Evolutionary conservation across 1,284 basidiomycete genomes (phyloP).

Genomic region (Ustilago vetiveriae): DNA sequence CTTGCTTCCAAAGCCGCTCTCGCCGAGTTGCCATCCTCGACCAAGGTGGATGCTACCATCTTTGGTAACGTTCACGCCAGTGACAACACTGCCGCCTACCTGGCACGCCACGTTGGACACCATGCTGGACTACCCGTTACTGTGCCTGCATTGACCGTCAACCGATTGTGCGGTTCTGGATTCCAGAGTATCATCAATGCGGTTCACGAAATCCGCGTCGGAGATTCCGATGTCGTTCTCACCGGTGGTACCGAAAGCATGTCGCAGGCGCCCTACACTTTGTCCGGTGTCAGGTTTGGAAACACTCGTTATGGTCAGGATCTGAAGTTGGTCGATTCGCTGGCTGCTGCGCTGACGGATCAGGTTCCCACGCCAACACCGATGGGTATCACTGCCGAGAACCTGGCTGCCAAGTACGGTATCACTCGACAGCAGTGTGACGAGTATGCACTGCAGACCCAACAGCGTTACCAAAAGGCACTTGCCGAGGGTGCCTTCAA

Average conservation of each 20-base stretch:
- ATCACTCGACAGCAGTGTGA: constrained; percentile 89
- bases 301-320: constrained; percentile 70
- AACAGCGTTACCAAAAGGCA: constrained; percentile 68
- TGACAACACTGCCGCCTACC: constrained; percentile 80
- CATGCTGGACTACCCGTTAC: constrained; percentile 75
- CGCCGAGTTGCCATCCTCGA: constrained; percentile 68
- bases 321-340: constrained; percentile 72
- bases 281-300: constrained; percentile 68
- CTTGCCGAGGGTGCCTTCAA: constrained; percentile 69
- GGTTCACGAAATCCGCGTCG: constrained; percentile 85
- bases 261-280: constrained; percentile 81
- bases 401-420: constrained; percentile 81
- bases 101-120: constrained; percentile 93
- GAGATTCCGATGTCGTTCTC: constrained; percentile 84
- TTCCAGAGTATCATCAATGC: constrained; percentile 94
- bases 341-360: constrained; percentile 71
- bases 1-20: constrained; percentile 71
- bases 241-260: constrained; percentile 98
- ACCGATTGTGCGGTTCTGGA: constrained; percentile 92
- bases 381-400: constrained; percentile 81
- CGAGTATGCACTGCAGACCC: constrained; percentile 67
- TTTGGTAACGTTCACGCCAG: constrained; percentile 63
- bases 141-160: constrained; percentile 71
- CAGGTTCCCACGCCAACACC: constrained; percentile 71
- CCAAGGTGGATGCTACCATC: constrained; percentile 69